phyloP scores from a whole-genome alignment of 2,329 filamentous ascomycete species.

The Fusarium abutilonis region DNA sequence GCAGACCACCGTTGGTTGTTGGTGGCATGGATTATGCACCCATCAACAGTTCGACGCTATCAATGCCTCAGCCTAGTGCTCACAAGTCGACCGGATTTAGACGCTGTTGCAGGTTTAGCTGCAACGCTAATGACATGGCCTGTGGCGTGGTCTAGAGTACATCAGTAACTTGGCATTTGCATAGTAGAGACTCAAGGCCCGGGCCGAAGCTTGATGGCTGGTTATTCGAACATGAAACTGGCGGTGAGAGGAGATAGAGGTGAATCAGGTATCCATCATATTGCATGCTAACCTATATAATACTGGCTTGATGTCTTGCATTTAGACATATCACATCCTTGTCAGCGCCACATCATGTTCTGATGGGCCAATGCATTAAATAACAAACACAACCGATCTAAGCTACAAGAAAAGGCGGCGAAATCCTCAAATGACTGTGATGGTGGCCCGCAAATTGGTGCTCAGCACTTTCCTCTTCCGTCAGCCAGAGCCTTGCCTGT shows the following conservation, averaged over 20 bases:
- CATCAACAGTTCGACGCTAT: neutral
- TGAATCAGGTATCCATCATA: too few species aligned
- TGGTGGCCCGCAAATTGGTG: neutral
- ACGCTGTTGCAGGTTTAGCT: neutral
- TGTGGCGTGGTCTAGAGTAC: neutral
- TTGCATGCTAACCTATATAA: too few species aligned
- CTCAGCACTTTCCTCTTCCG: neutral
- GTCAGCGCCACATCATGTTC: neutral
- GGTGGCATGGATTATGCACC: too few species aligned
- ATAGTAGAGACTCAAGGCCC: neutral
- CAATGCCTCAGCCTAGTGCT: neutral
- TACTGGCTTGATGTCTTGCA: neutral
- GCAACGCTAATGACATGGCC: constrained; percentile 1
- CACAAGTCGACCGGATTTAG: neutral
- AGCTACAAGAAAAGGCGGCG: neutral
- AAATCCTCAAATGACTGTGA: neutral
- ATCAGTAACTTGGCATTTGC: neutral
- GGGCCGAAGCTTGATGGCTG: constrained; percentile 2
- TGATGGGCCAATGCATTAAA: neutral
- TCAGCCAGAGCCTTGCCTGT: neutral
- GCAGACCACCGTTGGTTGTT: neutral
- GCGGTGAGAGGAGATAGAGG: neutral
- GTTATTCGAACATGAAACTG: neutral
- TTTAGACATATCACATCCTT: neutral
- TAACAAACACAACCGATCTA: neutral